Evolutionary conservation across 1,284 basidiomycete genomes (phyloP).

Genomic region (Ceratobasidium sp.): DNA sequence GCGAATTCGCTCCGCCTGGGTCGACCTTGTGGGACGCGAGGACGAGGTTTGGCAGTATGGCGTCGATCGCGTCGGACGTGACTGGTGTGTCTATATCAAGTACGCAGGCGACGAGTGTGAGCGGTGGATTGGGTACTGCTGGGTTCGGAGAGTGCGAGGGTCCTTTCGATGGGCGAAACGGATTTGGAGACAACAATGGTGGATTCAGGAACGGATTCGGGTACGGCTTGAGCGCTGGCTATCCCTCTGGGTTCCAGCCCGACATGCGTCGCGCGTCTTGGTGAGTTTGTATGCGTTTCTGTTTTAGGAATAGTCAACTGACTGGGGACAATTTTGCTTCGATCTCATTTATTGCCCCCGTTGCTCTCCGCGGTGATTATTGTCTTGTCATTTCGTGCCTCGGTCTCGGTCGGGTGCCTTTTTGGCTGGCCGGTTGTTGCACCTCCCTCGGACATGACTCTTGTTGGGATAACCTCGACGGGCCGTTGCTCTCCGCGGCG

Average conservation of each 20-base stretch:
- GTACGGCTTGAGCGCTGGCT: constrained; percentile 35
- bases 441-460: too few species aligned
- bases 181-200: constrained; percentile 11
- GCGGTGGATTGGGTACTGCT: constrained; percentile 24
- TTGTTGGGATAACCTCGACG: background rate
- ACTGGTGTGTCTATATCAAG: constrained; percentile 43
- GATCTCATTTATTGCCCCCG: constrained; percentile 18
- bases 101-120: constrained; percentile 36
- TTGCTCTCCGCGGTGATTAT: constrained; percentile 1
- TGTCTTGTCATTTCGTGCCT: background rate
- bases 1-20: background rate
- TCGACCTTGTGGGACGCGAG: constrained; percentile 15
- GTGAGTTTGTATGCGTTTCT: constrained; percentile 35
- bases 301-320: constrained; percentile 7
- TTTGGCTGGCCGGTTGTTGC: too few species aligned
- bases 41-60: constrained; percentile 47
- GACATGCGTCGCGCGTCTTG: constrained; percentile 47
- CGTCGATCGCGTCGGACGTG: constrained; percentile 46
- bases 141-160: constrained; percentile 9
- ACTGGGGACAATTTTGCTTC: too few species aligned
- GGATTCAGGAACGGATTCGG: constrained; percentile 23
- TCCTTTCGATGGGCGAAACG: background rate
- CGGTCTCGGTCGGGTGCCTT: too few species aligned
- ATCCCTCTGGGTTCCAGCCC: constrained; percentile 46
- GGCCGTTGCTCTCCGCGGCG: background rate